phyloP scores from a whole-genome alignment of 176 grass and related monocot genomes.

The Typha latifolia region DNA sequence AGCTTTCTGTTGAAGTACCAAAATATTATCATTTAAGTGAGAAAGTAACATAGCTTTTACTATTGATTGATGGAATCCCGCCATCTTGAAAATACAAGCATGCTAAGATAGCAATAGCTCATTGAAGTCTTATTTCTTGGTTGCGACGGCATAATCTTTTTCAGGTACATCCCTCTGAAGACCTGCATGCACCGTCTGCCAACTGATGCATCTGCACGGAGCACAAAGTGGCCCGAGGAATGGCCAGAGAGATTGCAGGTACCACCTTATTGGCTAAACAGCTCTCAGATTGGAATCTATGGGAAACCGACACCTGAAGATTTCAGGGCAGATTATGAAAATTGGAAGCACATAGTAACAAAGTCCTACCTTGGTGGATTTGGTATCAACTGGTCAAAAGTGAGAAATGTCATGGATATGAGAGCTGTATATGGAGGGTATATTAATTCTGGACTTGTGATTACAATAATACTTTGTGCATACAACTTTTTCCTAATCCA shows the following conservation, averaged over 20 bases:
- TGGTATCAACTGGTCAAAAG: constrained; percentile 72
- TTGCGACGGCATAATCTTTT: background rate
- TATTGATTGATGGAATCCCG: too few relatives aligned
- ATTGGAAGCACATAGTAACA: constrained; percentile 57
- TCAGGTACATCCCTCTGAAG: constrained; percentile 75
- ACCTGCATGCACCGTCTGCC: constrained; percentile 77
- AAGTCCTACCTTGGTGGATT: constrained; percentile 71
- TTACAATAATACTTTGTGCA: background rate
- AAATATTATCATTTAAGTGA: too few relatives aligned
- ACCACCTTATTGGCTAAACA: constrained; percentile 72
- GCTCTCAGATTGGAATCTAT: constrained; percentile 45
- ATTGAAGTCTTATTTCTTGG: background rate
- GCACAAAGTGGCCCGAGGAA: constrained; percentile 44
- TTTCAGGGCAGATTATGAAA: constrained; percentile 51
- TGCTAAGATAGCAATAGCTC: too few relatives aligned
- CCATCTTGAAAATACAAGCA: too few relatives aligned
- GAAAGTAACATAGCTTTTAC: too few relatives aligned
- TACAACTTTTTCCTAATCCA: background rate
- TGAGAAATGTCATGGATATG: constrained; percentile 99
- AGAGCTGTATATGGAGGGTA: constrained; percentile 91
- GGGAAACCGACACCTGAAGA: constrained; percentile 66
- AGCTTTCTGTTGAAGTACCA: too few relatives aligned
- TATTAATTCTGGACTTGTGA: background rate
- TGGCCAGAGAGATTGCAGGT: constrained; percentile 53
- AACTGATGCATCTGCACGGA: constrained; percentile 29